phyloP scores from a whole-genome alignment of 2,329 filamentous ascomycete species.

The Blastomyces parvus region DNA sequence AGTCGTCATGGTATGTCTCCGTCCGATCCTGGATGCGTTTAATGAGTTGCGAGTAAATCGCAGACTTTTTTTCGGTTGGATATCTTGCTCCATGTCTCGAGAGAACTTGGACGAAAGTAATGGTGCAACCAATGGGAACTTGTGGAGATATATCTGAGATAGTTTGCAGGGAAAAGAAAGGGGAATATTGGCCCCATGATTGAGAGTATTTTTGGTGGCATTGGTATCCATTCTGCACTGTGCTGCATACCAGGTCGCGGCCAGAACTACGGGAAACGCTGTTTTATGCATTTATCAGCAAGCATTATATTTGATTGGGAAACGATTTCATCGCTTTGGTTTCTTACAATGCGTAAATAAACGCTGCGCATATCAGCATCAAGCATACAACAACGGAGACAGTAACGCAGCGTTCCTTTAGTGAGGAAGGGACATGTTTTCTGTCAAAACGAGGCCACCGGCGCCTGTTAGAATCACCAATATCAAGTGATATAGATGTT shows the following conservation, averaged over 20 bases:
- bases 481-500: conserved; percentile 19
- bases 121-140: conserved; percentile 57
- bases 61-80: conserved; percentile 61
- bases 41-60: conserved; percentile 54
- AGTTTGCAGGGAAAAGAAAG: conserved; percentile 59
- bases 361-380: background rate
- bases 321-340: background rate
- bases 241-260: conserved; percentile 39
- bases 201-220: conserved; percentile 55
- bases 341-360: conserved; percentile 1
- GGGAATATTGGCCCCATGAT: conserved; percentile 80
- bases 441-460: background rate
- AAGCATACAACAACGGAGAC: background rate
- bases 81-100: conserved; percentile 78
- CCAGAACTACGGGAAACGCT: background rate
- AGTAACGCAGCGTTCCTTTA: background rate
- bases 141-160: conserved; percentile 53
- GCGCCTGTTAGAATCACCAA: conserved; percentile 3
- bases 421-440: background rate
- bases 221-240: conserved; percentile 49
- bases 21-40: conserved; percentile 53
- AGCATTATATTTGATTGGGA: background rate
- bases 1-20: conserved; percentile 50
- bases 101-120: conserved; percentile 72
- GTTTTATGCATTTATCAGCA: background rate